These are phyloP conservation scores for Diaporthe eres DNA, from an alignment of 2,329 filamentous ascomycete species.

Conservation along the genomic window DNA sequence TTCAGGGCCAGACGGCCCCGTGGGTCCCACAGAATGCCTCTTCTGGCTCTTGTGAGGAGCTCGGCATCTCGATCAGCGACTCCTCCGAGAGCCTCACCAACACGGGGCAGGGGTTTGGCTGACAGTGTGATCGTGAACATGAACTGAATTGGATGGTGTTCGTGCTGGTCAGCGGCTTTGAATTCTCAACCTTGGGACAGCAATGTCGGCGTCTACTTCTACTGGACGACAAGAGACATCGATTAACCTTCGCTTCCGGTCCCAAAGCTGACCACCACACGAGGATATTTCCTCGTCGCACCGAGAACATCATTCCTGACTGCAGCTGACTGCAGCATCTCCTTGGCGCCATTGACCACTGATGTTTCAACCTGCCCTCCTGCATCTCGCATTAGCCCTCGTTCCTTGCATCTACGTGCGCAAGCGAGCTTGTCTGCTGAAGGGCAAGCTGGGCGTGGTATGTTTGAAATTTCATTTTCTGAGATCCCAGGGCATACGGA, in stretches of 20 bases:
- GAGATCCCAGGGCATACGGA: not conserved
- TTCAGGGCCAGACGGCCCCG: not conserved
- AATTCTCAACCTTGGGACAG: not conserved
- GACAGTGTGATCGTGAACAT: not conserved
- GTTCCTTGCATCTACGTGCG: conserved; percentile 14
- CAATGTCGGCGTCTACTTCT: not conserved
- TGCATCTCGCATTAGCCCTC: conserved; percentile 16
- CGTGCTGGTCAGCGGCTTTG: not conserved
- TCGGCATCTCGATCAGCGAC: not conserved
- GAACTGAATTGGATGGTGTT: not conserved
- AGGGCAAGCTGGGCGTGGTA: not conserved
- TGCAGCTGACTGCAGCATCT: conserved; percentile 18
- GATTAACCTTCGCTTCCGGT: not conserved
- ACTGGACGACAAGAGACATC: not conserved
- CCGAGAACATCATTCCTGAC: not conserved
- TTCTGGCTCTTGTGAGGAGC: not conserved
- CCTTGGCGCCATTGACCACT: conserved; percentile 29
- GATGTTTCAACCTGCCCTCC: not conserved
- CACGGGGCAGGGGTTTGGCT: not conserved
- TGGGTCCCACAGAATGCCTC: conserved; percentile 3
- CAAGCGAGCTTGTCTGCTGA: not conserved
- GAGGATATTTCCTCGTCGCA: not conserved
- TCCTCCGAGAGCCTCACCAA: not conserved
- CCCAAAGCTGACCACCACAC: not conserved
- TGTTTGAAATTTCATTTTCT: not conserved